Percentiles rank a stretch among this genome's conserved stretches.
Evolutionary conservation across 108 stramenopile genomes (phyloP).

Genomic region (Pseudonitzschia multiseries): DNA sequence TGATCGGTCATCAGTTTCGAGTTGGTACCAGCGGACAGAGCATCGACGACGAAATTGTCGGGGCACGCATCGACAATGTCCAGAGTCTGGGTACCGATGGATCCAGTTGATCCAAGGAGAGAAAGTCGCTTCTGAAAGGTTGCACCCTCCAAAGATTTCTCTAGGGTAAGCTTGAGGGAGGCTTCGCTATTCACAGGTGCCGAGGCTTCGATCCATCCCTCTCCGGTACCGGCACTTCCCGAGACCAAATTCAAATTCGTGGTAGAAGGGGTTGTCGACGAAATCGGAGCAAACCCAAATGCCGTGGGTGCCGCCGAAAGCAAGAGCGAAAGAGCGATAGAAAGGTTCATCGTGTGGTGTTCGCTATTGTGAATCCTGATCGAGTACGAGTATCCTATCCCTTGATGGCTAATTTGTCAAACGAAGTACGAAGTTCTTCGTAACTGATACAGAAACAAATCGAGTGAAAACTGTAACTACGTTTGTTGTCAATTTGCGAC

Average conservation of each 20-base stretch:
- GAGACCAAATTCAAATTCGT: constrained; percentile 22
- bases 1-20: constrained; percentile 90
- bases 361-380: neutral
- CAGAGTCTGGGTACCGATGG: constrained; percentile 96
- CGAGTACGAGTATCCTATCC: too few relatives aligned
- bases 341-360: constrained; percentile 3
- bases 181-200: constrained; percentile 76
- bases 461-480: too few relatives aligned
- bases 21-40: constrained; percentile 88
- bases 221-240: constrained; percentile 71
- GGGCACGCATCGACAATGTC: constrained; percentile 94
- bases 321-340: constrained; percentile 12
- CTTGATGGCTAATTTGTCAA: neutral
- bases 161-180: constrained; percentile 69
- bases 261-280: neutral
- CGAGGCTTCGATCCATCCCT: constrained; percentile 77
- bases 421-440: too few relatives aligned
- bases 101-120: constrained; percentile 89
- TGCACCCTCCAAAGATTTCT: constrained; percentile 72
- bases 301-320: constrained; percentile 8
- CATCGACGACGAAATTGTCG: constrained; percentile 91
- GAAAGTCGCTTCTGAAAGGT: constrained; percentile 83
- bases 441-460: too few relatives aligned
- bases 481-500: too few relatives aligned
- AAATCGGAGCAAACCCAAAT: neutral